Evolutionary conservation across 805 yeast species (phyloP).

Genomic region (Nakazawaea ernobii): DNA sequence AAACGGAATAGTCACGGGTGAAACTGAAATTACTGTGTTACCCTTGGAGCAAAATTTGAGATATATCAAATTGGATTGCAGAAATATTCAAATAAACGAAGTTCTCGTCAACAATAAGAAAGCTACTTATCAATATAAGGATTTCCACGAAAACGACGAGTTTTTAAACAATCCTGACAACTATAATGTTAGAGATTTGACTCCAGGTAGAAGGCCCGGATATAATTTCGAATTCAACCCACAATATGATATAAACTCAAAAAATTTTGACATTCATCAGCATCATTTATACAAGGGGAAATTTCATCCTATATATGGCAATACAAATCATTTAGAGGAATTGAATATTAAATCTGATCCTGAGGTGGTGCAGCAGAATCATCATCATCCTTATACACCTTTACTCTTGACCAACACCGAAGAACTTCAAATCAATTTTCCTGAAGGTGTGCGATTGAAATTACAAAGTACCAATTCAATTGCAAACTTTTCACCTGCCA

Average conservation of each 20-base stretch:
- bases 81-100: slow-evolving; percentile 61
- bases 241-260: slow-evolving; percentile 36
- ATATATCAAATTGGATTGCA: slow-evolving; percentile 68
- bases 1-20: slow-evolving; percentile 54
- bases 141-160: slow-evolving; percentile 34
- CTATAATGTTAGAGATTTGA: slow-evolving; percentile 22
- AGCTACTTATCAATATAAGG: slow-evolving; percentile 51
- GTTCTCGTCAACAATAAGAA: slow-evolving; percentile 61
- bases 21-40: slow-evolving; percentile 75
- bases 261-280: slow-evolving; percentile 40
- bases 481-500: slow-evolving; percentile 28
- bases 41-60: slow-evolving; percentile 61
- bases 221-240: slow-evolving; percentile 18
- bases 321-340: slow-evolving; percentile 26
- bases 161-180: slow-evolving; percentile 25
- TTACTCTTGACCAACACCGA: slow-evolving; percentile 43
- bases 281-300: slow-evolving; percentile 54
- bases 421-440: slow-evolving; percentile 58
- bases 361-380: slow-evolving; percentile 13
- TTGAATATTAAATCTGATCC: slow-evolving; percentile 24
- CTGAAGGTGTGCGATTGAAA: slow-evolving; percentile 58
- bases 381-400: slow-evolving; percentile 16
- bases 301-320: slow-evolving; percentile 48
- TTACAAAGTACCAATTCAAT: slow-evolving; percentile 44
- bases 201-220: background rate